Conservation (phyloP, 2,329 filamentous ascomycete species). For the Colletotrichum lupini region DNA sequence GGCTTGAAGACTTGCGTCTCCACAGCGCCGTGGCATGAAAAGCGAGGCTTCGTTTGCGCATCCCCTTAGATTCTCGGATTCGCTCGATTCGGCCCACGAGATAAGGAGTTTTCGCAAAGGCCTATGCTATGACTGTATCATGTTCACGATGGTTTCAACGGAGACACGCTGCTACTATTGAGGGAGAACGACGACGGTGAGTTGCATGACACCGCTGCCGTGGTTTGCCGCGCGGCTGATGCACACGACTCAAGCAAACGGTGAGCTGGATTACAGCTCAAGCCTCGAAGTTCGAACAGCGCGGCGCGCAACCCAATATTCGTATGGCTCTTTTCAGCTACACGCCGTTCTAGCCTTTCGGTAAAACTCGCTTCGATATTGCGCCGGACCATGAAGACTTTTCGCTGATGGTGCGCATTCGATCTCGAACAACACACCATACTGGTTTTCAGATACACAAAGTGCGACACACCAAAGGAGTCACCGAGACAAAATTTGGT, state of each 20-base stretch:
- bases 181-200: background rate
- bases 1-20: background rate
- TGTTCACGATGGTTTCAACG: background rate
- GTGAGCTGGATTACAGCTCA: too few species aligned
- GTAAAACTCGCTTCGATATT: background rate
- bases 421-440: background rate
- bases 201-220: constrained; percentile 14
- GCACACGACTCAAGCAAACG: constrained; percentile 8
- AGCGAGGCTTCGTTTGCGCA: background rate
- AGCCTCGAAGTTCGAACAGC: constrained; percentile 2
- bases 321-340: background rate
- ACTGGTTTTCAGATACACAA: background rate
- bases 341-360: background rate
- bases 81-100: background rate
- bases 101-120: background rate
- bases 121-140: background rate
- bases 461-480: constrained; percentile 25
- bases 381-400: background rate
- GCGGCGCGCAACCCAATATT: background rate
- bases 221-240: constrained; percentile 30
- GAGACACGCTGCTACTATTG: background rate
- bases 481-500: constrained; percentile 23
- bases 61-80: background rate
- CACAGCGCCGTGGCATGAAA: background rate
- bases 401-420: background rate